Evolutionary conservation across 306 rosid species (phyloP), one percentile per base, ranked within the genome.

Genomic region (Glycine tomentella): DNA sequence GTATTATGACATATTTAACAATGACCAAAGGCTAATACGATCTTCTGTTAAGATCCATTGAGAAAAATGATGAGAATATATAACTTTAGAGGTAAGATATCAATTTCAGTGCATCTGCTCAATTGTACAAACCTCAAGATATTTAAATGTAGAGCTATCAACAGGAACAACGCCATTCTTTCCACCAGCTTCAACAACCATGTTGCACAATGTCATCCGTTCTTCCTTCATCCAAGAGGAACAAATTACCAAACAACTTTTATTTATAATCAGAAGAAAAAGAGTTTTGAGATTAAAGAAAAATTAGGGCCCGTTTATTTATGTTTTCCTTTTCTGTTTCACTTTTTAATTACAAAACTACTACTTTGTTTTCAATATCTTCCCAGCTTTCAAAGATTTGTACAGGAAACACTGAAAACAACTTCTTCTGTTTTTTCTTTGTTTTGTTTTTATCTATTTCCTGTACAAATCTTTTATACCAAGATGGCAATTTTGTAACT

Each of bases 131-230:
- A 94, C 98, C 97, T 94, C 93, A 36, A 94, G 91, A 88, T 94
- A 92, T 86, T 94, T 92, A 80, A 74, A 92, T 81, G 97, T 94
- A 82, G 97, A 88, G 71, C 89, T 83, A 84, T 94, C 98, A 17
- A 97, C 87, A 77, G 98, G 95, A 61, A 94, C 78, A 46, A 94
- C 88, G 52, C 98, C 97, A 55, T 94, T 94, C 91, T 94, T 92
- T 84, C 92, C 98, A 34, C 98, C 97, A 80, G 98, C 97, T 90
- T 94, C 98, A 49, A 94, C 89, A 73, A 88, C 98, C 98, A 94
- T 92, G 88, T 92, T 94, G 92, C 98, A 94, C 67, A 94, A 79
- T 57, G 98, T 94, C 97, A 94, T 94, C 77, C 98, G 86, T 68
- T 94, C 98, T 80, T 94, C 98, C 98, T 92, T 94, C 98, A 81